Evolutionary conservation across 108 stramenopile genomes (phyloP).

Genomic region (Hondaea fermentalgiana): DNA sequence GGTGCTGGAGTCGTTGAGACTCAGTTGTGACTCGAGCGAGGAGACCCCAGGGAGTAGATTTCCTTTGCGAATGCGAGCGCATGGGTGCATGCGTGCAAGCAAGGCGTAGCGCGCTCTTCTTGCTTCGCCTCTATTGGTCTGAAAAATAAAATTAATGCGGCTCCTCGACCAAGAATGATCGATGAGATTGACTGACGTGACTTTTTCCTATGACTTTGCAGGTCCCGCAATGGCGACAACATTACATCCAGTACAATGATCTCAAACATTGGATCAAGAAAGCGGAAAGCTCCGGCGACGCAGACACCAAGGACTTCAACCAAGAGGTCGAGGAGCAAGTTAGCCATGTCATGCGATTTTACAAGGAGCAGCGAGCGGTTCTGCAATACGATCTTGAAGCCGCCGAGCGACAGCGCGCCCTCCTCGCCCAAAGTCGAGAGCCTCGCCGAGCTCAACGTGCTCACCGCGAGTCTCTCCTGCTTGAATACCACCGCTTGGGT

Average conservation of each 20-base stretch:
- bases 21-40: too few relatives aligned
- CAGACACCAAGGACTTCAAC: neutral
- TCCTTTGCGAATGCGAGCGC: too few relatives aligned
- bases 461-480: neutral
- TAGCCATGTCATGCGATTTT: neutral
- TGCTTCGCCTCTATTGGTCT: too few relatives aligned
- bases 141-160: too few relatives aligned
- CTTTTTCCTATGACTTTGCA: neutral
- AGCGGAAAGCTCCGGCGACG: neutral
- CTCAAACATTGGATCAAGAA: neutral
- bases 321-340: neutral
- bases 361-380: neutral
- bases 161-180: too few relatives aligned
- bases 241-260: constrained; percentile 19
- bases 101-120: too few relatives aligned
- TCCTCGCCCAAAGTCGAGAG: neutral
- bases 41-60: too few relatives aligned
- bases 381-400: neutral
- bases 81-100: too few relatives aligned
- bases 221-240: neutral
- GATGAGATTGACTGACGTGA: too few relatives aligned
- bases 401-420: neutral
- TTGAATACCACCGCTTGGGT: neutral
- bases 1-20: too few relatives aligned
- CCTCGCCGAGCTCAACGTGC: neutral